A percentile compares a stretch with the other conserved stretches of the same genome.
phyloP scores from a whole-genome alignment of 108 stramenopile genomes.

The Stephanodiscus triporus region DNA sequence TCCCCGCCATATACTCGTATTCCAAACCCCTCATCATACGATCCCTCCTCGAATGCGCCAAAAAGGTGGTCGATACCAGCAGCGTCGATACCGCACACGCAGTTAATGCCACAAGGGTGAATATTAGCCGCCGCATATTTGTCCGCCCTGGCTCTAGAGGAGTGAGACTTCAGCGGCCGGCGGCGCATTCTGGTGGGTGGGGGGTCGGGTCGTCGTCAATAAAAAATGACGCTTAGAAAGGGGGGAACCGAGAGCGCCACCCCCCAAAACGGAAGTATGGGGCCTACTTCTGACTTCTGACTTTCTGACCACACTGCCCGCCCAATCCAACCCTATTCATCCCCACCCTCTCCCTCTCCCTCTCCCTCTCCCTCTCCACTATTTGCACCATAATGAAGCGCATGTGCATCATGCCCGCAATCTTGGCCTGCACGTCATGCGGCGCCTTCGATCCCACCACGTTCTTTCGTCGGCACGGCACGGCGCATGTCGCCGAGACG shows the following conservation, averaged over 20 bases:
- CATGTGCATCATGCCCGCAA: background rate
- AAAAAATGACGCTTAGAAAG: too few species aligned
- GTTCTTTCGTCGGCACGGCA: background rate
- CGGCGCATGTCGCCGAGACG: background rate
- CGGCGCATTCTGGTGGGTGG: too few species aligned
- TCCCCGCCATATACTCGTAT: background rate
- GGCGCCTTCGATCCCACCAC: background rate
- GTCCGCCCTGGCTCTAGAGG: background rate
- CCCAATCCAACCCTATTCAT: too few species aligned
- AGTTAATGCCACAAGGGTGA: background rate
- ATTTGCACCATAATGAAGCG: background rate
- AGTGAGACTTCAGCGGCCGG: too few species aligned
- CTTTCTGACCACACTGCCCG: too few species aligned
- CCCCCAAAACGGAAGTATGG: too few species aligned
- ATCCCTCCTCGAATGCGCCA: background rate
- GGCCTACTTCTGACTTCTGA: too few species aligned
- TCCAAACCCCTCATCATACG: background rate
- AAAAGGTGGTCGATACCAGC: background rate
- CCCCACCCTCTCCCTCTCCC: background rate
- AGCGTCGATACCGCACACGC: background rate
- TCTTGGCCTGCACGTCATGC: conserved; percentile 1
- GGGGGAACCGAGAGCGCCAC: too few species aligned
- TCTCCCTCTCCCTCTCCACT: background rate
- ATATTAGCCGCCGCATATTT: background rate
- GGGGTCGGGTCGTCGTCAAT: too few species aligned